Evolutionary conservation across 2,329 filamentous ascomycete genomes (phyloP), one percentile per base, ranked within the genome.

Genomic region (Orbilia oligospora): DNA sequence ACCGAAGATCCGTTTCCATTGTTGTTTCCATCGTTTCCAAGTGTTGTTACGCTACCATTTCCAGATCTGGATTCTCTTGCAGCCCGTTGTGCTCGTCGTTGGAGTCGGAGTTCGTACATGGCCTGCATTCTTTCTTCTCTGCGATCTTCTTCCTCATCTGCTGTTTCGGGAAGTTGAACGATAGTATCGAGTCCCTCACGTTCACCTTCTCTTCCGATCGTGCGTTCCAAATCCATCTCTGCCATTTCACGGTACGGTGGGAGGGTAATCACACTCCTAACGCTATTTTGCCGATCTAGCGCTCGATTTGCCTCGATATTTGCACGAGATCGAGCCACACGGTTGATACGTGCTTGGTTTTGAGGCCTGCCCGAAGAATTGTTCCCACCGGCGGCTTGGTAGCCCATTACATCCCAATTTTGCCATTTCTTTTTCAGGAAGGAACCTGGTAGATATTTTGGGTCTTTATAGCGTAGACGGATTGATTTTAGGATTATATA

Each of bases 191-290:
- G 93, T 6, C 96, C 96, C 67, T 88, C 95, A 77, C 96, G 89
- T 83, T 99, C 96, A 63, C 96, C 96, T 84, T 97, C 96, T 4
- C 94, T 89, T 6, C 91, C 96, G 58, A 98, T 87, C 0, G 97
- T 90, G 81, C 91, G 91, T 84, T 99, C 96, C 55, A 90, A 91
- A 20, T 92, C 91, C 0, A 93, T 90, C 30, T 89, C 90, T 3
- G 82, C 77, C 44, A 81, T 76, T 16, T 88, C 88, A 1, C 92
- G 91, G 84, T 99, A 99, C 0, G 92, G 89, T 0, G 96, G 96
- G 1, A 99, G 86, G 0, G 96, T 98, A 88, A 97, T 96, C 71
- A 98, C 90, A n/a, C 93, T 97, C 70, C 95, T 91, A 55, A 98
- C 88, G 8, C 93, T 97, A 0, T 93, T 94, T 82, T 95, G 92